Base-by-base conservation (phyloP, 768 basidiomycete genomes). In the Roridomyces roridus region DNA sequence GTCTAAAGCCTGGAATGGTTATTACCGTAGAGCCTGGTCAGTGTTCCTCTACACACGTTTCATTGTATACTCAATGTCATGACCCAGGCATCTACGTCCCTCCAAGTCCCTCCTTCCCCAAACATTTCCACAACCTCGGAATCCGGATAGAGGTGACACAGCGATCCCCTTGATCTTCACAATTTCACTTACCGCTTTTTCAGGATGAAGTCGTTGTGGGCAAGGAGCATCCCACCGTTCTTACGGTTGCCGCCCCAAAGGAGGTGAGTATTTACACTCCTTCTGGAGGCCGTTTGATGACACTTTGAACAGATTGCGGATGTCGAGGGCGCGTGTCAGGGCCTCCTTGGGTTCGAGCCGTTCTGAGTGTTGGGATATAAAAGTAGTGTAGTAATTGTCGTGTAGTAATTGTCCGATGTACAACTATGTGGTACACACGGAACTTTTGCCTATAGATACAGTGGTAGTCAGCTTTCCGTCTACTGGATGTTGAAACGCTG, bases 11-110 rank as follows among this genome's bases (percentile, higher is more conserved):
- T 7, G 95, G 95, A 0, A 97, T 94, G 86, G 92, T 97, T 7
- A 85, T 97, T 40, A 97, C 96, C 1, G 82, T 98, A 55, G 96
- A 97, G 67, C 94, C 93, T 56, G 92, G 90, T 86, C 63, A 45
- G 72, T 61, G 51, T 57, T 20, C 7, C 49, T 6, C 46, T 21
- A 37, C 4, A n/a, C n/a, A n/a, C n/a, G n/a, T n/a, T n/a, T n/a
- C 60, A 28, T 50, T 25, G 40, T 55, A 24, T 61, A 40, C 41
- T 39, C 53, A 35, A 17, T 52, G 51, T 43, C 46, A 57, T 67
- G n/a, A n/a, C 36, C 4, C 31, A 83, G 94, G 92, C 1, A 81
- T 96, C 28, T 98, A 97, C 67, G 92, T 99, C 35, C 97, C 96
- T 4, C 85, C 88, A 1, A 80, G 82, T 7, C 67, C 86, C 3